Evolutionary conservation across 768 basidiomycete genomes (phyloP), one percentile per base, ranked within the genome.

Genomic region (Bullera alba): DNA sequence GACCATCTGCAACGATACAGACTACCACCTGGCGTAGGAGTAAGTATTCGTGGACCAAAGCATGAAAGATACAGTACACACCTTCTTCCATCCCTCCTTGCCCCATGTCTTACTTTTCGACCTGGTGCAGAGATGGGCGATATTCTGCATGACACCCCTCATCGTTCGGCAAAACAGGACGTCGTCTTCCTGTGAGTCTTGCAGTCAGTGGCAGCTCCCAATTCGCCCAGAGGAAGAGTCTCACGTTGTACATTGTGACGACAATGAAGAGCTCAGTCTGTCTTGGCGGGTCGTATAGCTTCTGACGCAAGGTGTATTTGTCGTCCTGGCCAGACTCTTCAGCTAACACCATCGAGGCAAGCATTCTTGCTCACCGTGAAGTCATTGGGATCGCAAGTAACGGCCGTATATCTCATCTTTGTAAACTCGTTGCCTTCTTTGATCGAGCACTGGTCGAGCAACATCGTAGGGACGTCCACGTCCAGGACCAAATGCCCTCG

Each of bases 31-130:
- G 51, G 47, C n/a, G 34, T 19, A 14, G 29, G 28, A 17, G 25
- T 44, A 32, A 19, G 30, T 12, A 8, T 2, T 4, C 48, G 28
- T 5, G 12, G 32, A 37, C 8, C 10, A 50, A 6, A 1, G 15
- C 23, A 42, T 19, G 22, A 29, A 12, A 14, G 28, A 50, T 44
- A 21, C 25, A 21, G 23, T 5, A 48, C 58, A 36, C 28, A 73
- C 74, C 78, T 95, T 96, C 78, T 96, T 92, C 93, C 93, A 97
- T 1, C 90, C 90, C 0, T 95, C 91, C 69, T 86, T 85, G 0
- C 91, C 92, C 93, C 93, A 97, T 3, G 87, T 95, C 78, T 87
- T 91, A 60, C 83, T 86, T 42, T 87, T 77, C 38, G 86, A 84
- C 19, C 92, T 78, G 58, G 83, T 86, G 66, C 87, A 89, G 53